Base-by-base conservation (phyloP, 2,329 filamentous ascomycete species). In the Alternaria rosae region DNA sequence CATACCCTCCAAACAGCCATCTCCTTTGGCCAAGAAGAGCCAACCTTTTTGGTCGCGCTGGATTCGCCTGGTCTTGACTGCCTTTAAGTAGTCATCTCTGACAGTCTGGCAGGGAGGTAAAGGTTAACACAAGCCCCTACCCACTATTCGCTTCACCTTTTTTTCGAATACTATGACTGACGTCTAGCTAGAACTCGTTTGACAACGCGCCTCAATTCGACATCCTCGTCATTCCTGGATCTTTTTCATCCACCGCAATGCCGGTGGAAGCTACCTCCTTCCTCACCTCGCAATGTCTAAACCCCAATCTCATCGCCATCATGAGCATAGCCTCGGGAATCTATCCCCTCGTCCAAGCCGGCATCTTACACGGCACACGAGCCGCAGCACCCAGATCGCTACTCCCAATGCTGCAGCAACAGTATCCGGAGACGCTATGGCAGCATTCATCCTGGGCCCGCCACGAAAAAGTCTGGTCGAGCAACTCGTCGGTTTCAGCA, bases 41-140 rank as follows among this genome's bases (percentile, higher is more conserved):
- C 66, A 63, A 15, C 47, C 67, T 71, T 72, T 72, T 69, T 71
- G 70, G 72, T 72, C 72, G 61, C 55, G 75, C 72, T 67, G 73
- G 74, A 74, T 75, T 76, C 71, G 67, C 69, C 70, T 68, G 68
- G 69, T 71, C 67, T 72, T 73, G 72, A 57, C 67, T 72, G 44
- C 59, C 48, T 62, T 43, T 21, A 59, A 59, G 53, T 66, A 69
- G 70, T 68, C 69, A 72, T 73, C 67, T 73, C 68, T 74, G 71
- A 61, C 62, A 75, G 59, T 74, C 74, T 78, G 71, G 74, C 76
- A 70, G 67, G 72, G 74, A 78, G 73, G 69, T 64, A 77, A 77
- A 78, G 75, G 76, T 77, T 70, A 75, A 74, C 66, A 72, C 66
- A 64, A 60, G 43, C 71, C 73, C 72, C 64, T 45, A 54, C 45